Evolutionary conservation across 768 basidiomycete species (phyloP).

Genomic region (Calocybe gangraenosa): DNA sequence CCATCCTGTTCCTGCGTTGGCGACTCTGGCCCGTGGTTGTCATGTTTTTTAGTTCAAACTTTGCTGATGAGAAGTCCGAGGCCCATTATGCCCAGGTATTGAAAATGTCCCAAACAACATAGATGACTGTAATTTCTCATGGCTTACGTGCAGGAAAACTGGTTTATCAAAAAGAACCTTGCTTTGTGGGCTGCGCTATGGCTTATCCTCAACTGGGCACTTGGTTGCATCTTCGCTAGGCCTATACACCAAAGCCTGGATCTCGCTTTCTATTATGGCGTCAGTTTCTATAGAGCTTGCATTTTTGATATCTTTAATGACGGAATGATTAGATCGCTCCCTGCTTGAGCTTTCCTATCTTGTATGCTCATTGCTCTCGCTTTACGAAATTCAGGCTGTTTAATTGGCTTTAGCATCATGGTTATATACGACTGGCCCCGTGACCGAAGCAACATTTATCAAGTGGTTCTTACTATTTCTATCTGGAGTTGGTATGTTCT

Average conservation of each 20-base stretch:
- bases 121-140: too few relatives aligned
- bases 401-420: conserved; percentile 35
- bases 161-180: conserved; percentile 66
- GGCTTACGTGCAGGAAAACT: conserved; percentile 48
- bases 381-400: too few relatives aligned
- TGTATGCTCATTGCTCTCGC: conserved; percentile 26
- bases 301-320: background rate
- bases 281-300: conserved; percentile 22
- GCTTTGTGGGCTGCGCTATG: conserved; percentile 63
- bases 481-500: conserved; percentile 61
- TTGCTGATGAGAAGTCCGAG: conserved; percentile 52
- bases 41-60: conserved; percentile 58
- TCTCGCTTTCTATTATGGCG: conserved; percentile 57
- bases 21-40: conserved; percentile 50
- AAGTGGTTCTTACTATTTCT: conserved; percentile 51
- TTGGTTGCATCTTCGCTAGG: conserved; percentile 51
- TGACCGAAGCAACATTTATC: conserved; percentile 55
- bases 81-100: conserved; percentile 39
- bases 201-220: conserved; percentile 65
- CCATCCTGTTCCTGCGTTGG: conserved; percentile 49
- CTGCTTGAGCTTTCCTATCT: conserved; percentile 54
- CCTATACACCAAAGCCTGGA: conserved; percentile 40
- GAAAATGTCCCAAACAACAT: background rate
- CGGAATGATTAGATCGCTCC: conserved; percentile 43
- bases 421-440: conserved; percentile 73